Conservation (phyloP, 441 rosid species). For the Syzygium malaccense region DNA sequence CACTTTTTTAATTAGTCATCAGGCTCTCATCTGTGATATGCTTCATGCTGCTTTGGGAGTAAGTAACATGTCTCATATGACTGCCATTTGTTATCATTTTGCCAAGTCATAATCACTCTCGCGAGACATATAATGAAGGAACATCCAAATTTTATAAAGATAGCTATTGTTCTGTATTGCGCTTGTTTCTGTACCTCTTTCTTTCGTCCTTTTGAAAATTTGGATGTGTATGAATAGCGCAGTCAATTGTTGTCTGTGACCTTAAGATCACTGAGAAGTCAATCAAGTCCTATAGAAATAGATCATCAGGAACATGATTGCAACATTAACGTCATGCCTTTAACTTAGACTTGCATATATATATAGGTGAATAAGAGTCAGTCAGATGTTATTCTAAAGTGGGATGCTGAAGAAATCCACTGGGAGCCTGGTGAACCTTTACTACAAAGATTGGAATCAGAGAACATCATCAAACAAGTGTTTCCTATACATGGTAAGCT, state of each 20-base stretch:
- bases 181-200: not conserved
- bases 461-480: slow-evolving; percentile 58
- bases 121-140: not conserved
- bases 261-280: not conserved
- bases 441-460: slow-evolving; percentile 51
- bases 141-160: not conserved
- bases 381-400: slow-evolving; percentile 29
- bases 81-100: not conserved
- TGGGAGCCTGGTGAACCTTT: slow-evolving; percentile 78
- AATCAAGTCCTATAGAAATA: not conserved
- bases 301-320: not conserved
- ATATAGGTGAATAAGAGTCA: slow-evolving; percentile 49
- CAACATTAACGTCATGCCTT: not conserved
- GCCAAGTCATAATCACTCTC: not conserved
- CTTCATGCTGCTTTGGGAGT: not conserved
- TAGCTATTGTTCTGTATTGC: not conserved
- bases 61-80: not conserved
- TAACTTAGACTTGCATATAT: not conserved
- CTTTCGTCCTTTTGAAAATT: not conserved
- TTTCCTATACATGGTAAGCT: slow-evolving; percentile 80
- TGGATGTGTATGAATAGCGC: not conserved
- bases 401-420: slow-evolving; percentile 33
- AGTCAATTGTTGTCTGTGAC: not conserved
- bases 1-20: not conserved
- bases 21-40: not conserved